phyloP scores from a whole-genome alignment of 1,139 yeast genomes.

The Diutina siamensis region DNA sequence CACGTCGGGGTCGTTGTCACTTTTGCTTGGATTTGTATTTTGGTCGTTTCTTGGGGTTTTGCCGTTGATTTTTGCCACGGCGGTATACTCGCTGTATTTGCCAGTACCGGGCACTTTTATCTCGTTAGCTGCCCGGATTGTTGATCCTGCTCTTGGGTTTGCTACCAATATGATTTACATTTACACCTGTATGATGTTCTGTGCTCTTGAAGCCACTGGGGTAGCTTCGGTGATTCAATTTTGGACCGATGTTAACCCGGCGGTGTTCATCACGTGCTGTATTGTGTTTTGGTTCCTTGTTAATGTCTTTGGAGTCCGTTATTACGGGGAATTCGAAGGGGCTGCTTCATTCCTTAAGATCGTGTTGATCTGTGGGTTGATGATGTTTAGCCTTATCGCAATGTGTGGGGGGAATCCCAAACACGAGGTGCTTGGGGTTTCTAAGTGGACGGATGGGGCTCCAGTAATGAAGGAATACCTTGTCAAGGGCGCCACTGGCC shows the following conservation, averaged over 20 bases:
- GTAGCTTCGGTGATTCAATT: conserved; percentile 24
- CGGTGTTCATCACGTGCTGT: conserved; percentile 24
- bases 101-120: conserved; percentile 29
- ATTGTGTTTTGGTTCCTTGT: conserved; percentile 19
- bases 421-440: conserved; percentile 26
- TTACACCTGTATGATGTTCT: conserved; percentile 26
- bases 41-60: conserved; percentile 26
- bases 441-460: conserved; percentile 24
- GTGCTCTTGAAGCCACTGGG: conserved; percentile 27
- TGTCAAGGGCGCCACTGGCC: conserved; percentile 22
- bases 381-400: conserved; percentile 26
- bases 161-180: conserved; percentile 26
- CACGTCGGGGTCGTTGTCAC: conserved; percentile 26
- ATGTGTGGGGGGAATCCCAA: conserved; percentile 32
- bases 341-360: conserved; percentile 26
- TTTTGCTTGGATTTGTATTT: conserved; percentile 24
- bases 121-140: conserved; percentile 27
- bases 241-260: conserved; percentile 30
- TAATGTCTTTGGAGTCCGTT: conserved; percentile 25
- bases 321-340: conserved; percentile 31
- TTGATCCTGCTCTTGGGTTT: conserved; percentile 31
- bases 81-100: conserved; percentile 29
- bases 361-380: conserved; percentile 26
- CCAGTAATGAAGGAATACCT: conserved; percentile 19
- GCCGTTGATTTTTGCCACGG: conserved; percentile 30